Evolutionary conservation across 164 flowering plant genomes (phyloP), one percentile per base, ranked within the genome.

Genomic region (Cinnamomum micranthum): DNA sequence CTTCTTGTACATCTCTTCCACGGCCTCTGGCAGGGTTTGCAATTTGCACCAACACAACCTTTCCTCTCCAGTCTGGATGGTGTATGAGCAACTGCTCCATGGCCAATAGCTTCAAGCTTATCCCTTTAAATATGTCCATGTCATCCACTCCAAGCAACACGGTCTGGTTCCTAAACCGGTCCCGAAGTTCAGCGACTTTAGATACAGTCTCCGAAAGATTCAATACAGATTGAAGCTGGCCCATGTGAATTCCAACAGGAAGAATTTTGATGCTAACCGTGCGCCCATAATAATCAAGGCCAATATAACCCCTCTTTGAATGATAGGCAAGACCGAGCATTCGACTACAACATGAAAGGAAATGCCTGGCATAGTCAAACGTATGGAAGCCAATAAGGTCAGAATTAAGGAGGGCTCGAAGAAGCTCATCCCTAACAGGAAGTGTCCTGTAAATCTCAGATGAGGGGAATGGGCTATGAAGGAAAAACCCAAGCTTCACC

Each of bases 91-190:
- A 77, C 63, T 86, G 88, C 70, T 86, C 91, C 81, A 86, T 82
- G 7, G 91, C 91, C 76, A 88, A 76, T 41, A 88, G 84, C 74
- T 88, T 88, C 77, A 88, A 82, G 77, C 87, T 86, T 59, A 88
- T 88, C 23, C 91, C 91, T 69, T 88, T 88, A 66, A 88, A 88
- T 73, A 88, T 86, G 70, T 88, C 91, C 91, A 88, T 88, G 83
- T 88, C 91, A 80, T 88, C 91, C 24, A 88, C 91, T 70, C 91
- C 91, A 65, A 88, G 88, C 81, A 88, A 76, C 27, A 86, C 86
- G 9, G 80, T 81, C 71, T 76, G 82, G 66, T 77, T 87, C 73
- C 59, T 65, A 70, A 84, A 88, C 68, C 68, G 80, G 58, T 79
- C 78, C 35, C 73, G 62, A 52, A 88, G 72, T 25, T 84, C 88